A percentile compares a stretch with the other conserved stretches of the same genome.
phyloP scores from a whole-genome alignment of 768 basidiomycete genomes.

The Leccinum boreale region DNA sequence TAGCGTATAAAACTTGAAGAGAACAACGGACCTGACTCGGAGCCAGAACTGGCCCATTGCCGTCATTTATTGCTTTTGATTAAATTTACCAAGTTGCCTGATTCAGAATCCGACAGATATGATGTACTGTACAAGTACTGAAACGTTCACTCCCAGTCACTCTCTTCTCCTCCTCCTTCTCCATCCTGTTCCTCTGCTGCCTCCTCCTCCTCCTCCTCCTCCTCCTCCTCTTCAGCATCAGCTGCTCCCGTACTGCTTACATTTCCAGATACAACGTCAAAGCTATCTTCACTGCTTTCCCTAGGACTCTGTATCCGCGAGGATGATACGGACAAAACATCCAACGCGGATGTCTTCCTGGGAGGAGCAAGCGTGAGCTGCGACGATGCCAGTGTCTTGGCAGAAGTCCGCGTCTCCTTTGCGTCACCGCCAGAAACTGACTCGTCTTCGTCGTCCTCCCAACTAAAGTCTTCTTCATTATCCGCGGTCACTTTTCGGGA shows the following conservation, averaged over 20 bases:
- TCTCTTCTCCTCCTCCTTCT: constrained; percentile 28
- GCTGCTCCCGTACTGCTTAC: constrained; percentile 38
- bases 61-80: constrained; percentile 1
- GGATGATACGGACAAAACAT: constrained; percentile 26
- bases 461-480: constrained; percentile 85
- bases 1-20: background rate
- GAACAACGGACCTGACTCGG: background rate
- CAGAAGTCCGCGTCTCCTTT: background rate
- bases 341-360: constrained; percentile 13
- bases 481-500: constrained; percentile 49
- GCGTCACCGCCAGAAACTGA: constrained; percentile 17
- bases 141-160: constrained; percentile 58
- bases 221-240: constrained; percentile 30
- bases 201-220: constrained; percentile 29
- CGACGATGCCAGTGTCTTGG: constrained; percentile 18
- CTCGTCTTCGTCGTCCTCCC: constrained; percentile 93
- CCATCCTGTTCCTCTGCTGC: constrained; percentile 14
- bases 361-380: constrained; percentile 26
- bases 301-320: constrained; percentile 44
- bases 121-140: background rate
- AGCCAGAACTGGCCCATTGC: constrained; percentile 3
- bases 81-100: constrained; percentile 7
- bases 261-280: constrained; percentile 60
- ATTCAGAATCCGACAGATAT: constrained; percentile 1
- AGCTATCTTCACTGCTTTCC: constrained; percentile 63